Percentiles rank a stretch among this genome's conserved stretches.
Evolutionary conservation across 1,139 yeast genomes (phyloP).

Genomic region (Sugiyamaella xylanicola): DNA sequence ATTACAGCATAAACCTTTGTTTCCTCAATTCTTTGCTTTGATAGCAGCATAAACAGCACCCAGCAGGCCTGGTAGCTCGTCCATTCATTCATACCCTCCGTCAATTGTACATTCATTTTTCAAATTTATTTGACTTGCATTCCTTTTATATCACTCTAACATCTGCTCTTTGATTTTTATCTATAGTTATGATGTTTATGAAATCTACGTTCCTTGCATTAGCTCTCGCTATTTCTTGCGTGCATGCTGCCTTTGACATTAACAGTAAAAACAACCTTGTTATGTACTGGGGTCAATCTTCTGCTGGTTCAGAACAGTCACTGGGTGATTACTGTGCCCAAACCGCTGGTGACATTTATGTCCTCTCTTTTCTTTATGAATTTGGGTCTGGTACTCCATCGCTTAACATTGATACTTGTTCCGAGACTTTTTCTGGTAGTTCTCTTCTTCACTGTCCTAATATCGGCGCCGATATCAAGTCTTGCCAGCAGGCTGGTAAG

Average conservation of each 20-base stretch:
- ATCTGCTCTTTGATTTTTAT: not conserved
- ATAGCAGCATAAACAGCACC: not conserved
- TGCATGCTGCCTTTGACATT: constrained; percentile 23
- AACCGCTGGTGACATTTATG: constrained; percentile 67
- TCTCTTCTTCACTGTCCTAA: constrained; percentile 41
- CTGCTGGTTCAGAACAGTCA: constrained; percentile 71
- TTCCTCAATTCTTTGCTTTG: not conserved
- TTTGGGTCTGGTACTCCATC: constrained; percentile 55
- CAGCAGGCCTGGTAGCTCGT: constrained; percentile 14
- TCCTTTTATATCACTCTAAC: not conserved
- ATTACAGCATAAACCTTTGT: not conserved
- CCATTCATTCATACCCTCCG: not conserved
- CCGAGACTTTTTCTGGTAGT: constrained; percentile 38
- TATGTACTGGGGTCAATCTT: constrained; percentile 90
- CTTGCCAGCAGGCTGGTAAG: constrained; percentile 83
- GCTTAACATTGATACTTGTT: constrained; percentile 62
- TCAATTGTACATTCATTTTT: not conserved
- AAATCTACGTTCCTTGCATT: constrained; percentile 7
- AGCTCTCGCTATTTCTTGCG: constrained; percentile 10
- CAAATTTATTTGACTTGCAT: not conserved
- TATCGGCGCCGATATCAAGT: constrained; percentile 63
- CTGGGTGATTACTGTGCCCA: constrained; percentile 69
- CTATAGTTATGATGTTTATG: not conserved
- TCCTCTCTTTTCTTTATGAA: constrained; percentile 67
- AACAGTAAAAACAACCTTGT: constrained; percentile 54